Percentiles rank a stretch among this genome's conserved stretches.
Conservation (phyloP, 2,329 filamentous ascomycete genomes). For the Aspergillus fischeri region DNA sequence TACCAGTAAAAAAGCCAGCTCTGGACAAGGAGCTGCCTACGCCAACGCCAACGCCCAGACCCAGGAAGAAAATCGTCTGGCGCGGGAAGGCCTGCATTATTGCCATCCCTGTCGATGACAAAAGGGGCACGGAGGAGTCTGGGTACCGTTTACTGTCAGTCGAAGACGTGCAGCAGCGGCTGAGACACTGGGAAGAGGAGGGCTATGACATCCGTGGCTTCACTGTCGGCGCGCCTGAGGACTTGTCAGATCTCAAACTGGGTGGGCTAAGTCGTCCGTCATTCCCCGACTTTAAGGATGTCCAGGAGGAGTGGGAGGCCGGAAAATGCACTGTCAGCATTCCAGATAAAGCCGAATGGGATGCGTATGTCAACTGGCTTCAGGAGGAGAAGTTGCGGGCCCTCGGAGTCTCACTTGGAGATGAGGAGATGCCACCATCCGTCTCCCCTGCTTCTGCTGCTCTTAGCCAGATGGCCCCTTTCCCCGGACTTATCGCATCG, state of each 20-base stretch:
- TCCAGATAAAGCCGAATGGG: constrained; percentile 56
- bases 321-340: constrained; percentile 37
- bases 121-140: constrained; percentile 51
- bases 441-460: constrained; percentile 63
- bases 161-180: constrained; percentile 35
- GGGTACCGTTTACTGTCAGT: constrained; percentile 33
- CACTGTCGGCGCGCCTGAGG: constrained; percentile 29
- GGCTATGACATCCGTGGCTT: constrained; percentile 43
- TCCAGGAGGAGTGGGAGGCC: constrained; percentile 31
- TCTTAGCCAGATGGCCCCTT: constrained; percentile 66
- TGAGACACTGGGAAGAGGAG: constrained; percentile 40
- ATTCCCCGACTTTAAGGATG: constrained; percentile 40
- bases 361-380: constrained; percentile 74
- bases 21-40: constrained; percentile 18
- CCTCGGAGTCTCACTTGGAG: constrained; percentile 77
- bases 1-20: constrained; percentile 11
- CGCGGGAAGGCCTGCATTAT: constrained; percentile 71
- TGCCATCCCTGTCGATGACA: constrained; percentile 63
- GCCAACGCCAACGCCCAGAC: constrained; percentile 32
- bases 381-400: constrained; percentile 90
- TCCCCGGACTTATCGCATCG: constrained; percentile 74
- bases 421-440: constrained; percentile 65
- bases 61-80: constrained; percentile 71
- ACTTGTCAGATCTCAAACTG: constrained; percentile 23
- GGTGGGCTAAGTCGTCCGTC: constrained; percentile 42